Conservation (phyloP, 495 filamentous ascomycete species). For the Aspergillus coremiiformis region DNA sequence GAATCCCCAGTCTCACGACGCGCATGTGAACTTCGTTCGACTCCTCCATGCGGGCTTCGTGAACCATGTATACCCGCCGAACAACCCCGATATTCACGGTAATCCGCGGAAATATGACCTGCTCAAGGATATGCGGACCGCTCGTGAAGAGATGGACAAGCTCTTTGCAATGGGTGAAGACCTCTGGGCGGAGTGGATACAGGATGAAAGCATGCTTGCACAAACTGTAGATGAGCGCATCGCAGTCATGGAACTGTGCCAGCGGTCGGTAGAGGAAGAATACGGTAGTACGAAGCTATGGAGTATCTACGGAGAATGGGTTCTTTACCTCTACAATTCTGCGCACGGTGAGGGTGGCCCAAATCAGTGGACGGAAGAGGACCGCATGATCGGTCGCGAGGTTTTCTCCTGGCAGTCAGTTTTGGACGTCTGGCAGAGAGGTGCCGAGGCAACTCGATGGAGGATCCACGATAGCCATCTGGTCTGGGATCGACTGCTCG, state of each 20-base stretch:
- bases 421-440: conserved; percentile 71
- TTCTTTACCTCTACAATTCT: conserved; percentile 62
- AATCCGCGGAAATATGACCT: conserved; percentile 49
- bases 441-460: conserved; percentile 68
- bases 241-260: conserved; percentile 75
- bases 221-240: conserved; percentile 56
- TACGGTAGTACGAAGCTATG: conserved; percentile 78
- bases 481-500: conserved; percentile 78
- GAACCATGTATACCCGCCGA: conserved; percentile 44
- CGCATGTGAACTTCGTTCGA: conserved; percentile 56
- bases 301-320: conserved; percentile 81
- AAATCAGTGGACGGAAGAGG: conserved; percentile 67
- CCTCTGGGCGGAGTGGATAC: conserved; percentile 57
- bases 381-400: conserved; percentile 64
- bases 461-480: conserved; percentile 77
- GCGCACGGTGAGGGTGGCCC: conserved; percentile 51
- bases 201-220: conserved; percentile 56
- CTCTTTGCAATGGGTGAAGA: conserved; percentile 61
- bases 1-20: conserved; percentile 58
- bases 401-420: conserved; percentile 73
- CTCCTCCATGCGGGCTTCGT: conserved; percentile 58
- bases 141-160: conserved; percentile 57
- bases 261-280: conserved; percentile 73
- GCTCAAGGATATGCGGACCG: conserved; percentile 53
- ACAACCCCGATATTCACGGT: conserved; percentile 38